Evolutionary conservation across 495 filamentous ascomycete genomes (phyloP), one percentile per base, ranked within the genome.

Genomic region (Chaetomium cochliodes): DNA sequence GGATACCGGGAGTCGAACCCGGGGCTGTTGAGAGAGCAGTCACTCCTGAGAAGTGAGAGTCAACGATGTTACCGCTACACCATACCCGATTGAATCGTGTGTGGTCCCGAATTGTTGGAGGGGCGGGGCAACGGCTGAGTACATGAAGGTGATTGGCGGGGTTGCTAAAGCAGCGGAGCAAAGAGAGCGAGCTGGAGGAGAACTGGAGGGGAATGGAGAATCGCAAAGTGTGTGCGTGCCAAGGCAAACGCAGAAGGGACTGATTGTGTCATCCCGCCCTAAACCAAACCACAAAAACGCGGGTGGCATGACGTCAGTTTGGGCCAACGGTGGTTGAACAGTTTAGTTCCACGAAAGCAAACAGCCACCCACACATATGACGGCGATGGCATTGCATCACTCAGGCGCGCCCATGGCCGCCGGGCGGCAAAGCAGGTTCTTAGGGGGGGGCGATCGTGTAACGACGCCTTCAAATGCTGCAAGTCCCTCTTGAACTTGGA

Each of bases 11-110:
- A 64, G 62, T 54, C 60, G 60, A 62, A 54, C 60, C 49, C 52
- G 44, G 52, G 52, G 51, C 51, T 53, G 51, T 53, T 53, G 51
- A 53, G 51, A 53, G 26, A 53, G 15, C 26, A 53, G 51, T 53
- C 51, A 53, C 51, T 53, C 16, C 51, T 53, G 25, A 58, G 55
- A 64, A 64, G 55, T 64, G 55, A 64, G 53, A 58, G 53, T 58
- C 62, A 58, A 58, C 62, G 62, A 58, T 58, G 53, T 64, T 64
- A 52, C 62, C 53, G 55, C 53, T 58, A 64, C 62, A 58, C 62
- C 53, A 58, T 58, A 64, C 62, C 55, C 53, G 55, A 58, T 15
- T 51, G 20, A 51, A 58, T 64, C 62, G 62, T 64, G 62, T 58
- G 46, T 64, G 54, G 53, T 58, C 37, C 54, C 62, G 54, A 64